These are phyloP conservation scores for Camelina sativa DNA, from an alignment of 345 rosid genomes.

Conservation along the genomic window DNA sequence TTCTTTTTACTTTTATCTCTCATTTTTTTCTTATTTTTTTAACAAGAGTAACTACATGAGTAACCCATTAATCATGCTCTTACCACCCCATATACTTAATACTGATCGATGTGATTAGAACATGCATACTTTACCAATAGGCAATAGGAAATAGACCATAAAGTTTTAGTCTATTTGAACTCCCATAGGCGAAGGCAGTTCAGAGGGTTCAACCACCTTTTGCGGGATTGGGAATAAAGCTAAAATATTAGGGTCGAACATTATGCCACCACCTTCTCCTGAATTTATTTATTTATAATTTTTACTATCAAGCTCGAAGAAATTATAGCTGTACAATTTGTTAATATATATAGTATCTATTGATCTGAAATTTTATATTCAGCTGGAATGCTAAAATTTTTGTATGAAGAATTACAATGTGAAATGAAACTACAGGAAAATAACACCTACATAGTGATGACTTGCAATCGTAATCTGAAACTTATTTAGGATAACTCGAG, in stretches of 20 bases:
- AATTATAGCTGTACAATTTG: not conserved
- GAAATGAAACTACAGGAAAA: not conserved
- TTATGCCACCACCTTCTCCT: constrained; percentile 8
- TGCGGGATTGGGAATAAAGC: constrained; percentile 11
- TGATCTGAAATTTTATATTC: not conserved
- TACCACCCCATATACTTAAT: not conserved
- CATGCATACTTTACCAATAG: not conserved
- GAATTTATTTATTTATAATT: not conserved
- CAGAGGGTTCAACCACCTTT: not conserved
- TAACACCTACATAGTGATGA: not conserved
- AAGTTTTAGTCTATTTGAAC: not conserved
- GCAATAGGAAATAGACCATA: not conserved
- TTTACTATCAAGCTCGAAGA: not conserved
- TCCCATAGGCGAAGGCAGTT: not conserved
- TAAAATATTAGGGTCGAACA: constrained; percentile 5
- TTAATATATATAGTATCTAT: not conserved
- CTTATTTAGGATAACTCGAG: constrained; percentile 11
- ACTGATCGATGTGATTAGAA: not conserved
- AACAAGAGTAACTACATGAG: no score
- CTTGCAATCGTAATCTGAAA: not conserved
- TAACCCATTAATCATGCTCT: no score
- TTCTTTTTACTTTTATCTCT: no score
- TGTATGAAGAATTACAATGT: not conserved
- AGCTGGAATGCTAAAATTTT: not conserved
- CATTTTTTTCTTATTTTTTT: no score